Percentiles rank a stretch among this genome's conserved stretches.
These are phyloP conservation scores for Pseudozyma pruni DNA, from an alignment of 1,284 basidiomycete species.

Conservation along the genomic window DNA sequence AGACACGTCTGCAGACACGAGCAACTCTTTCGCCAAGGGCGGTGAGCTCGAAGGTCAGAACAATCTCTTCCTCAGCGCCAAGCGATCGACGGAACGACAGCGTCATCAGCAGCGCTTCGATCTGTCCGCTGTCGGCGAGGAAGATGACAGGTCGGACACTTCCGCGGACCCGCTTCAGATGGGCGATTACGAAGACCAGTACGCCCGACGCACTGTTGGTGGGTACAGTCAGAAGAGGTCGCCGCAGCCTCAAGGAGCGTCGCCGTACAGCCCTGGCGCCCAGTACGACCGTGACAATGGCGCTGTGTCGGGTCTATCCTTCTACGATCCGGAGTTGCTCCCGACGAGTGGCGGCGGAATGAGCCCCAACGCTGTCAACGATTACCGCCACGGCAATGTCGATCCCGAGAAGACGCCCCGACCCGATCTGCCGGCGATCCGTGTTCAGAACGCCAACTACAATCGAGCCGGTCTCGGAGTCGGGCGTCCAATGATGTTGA, in stretches of 20 bases:
- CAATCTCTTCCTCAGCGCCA: slow-evolving; percentile 33
- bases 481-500: slow-evolving; percentile 9
- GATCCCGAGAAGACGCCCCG: slow-evolving; percentile 14
- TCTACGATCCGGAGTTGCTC: slow-evolving; percentile 51
- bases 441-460: slow-evolving; percentile 10
- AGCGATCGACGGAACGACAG: slow-evolving; percentile 31
- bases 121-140: slow-evolving; percentile 36
- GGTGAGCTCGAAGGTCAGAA: slow-evolving; percentile 43
- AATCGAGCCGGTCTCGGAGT: not conserved
- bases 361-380: slow-evolving; percentile 1
- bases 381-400: slow-evolving; percentile 3
- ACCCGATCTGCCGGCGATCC: slow-evolving; percentile 28
- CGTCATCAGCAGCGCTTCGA: slow-evolving; percentile 22
- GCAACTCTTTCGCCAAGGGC: slow-evolving; percentile 18
- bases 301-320: slow-evolving; percentile 42
- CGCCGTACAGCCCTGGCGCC: slow-evolving; percentile 7
- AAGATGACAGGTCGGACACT: slow-evolving; percentile 48
- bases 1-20: slow-evolving; percentile 1
- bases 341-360: slow-evolving; percentile 3
- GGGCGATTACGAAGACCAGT: slow-evolving; percentile 41
- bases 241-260: slow-evolving; percentile 11
- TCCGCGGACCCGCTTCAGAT: slow-evolving; percentile 46
- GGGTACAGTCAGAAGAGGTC: slow-evolving; percentile 14
- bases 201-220: slow-evolving; percentile 15
- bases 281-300: slow-evolving; percentile 35